These are phyloP conservation scores for Phytophthora crassamura DNA, from an alignment of 352 stramenopile genomes.

Conservation along the genomic window DNA sequence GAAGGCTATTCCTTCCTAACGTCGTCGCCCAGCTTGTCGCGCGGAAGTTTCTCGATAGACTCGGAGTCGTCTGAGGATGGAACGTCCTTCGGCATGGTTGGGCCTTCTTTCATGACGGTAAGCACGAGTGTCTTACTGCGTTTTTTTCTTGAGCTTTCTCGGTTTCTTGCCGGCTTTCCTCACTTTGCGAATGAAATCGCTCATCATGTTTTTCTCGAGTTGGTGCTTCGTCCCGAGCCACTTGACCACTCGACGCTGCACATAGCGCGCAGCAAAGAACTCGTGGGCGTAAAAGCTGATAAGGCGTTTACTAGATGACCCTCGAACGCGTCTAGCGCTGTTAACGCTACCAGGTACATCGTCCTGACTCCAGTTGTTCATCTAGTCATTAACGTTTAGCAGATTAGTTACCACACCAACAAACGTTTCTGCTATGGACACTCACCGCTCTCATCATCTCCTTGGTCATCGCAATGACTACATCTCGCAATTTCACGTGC, in stretches of 20 bases:
- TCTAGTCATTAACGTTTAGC: background rate
- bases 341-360: background rate
- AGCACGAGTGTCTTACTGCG: slow-evolving; percentile 66
- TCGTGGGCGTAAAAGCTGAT: slow-evolving; percentile 63
- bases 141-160: slow-evolving; percentile 36
- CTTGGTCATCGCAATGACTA: slow-evolving; percentile 73
- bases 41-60: too few species aligned
- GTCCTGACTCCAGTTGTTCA: slow-evolving; percentile 2
- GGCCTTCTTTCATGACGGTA: slow-evolving; percentile 41
- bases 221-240: slow-evolving; percentile 66
- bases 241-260: slow-evolving; percentile 50
- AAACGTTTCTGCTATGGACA: background rate
- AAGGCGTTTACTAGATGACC: slow-evolving; percentile 19
- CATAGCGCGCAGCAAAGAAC: slow-evolving; percentile 56
- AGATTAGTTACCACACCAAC: too few species aligned
- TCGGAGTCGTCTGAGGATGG: too few species aligned
- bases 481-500: slow-evolving; percentile 83
- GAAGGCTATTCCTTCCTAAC: too few species aligned
- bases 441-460: slow-evolving; percentile 73
- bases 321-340: slow-evolving; percentile 14
- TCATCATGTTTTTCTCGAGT: slow-evolving; percentile 63
- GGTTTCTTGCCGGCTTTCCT: slow-evolving; percentile 67
- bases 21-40: too few species aligned
- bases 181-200: slow-evolving; percentile 80
- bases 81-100: too few species aligned